A percentile compares a stretch with the other conserved stretches of the same genome.
These are phyloP conservation scores for Malus fusca DNA, from an alignment of 306 rosid species.

Conservation along the genomic window DNA sequence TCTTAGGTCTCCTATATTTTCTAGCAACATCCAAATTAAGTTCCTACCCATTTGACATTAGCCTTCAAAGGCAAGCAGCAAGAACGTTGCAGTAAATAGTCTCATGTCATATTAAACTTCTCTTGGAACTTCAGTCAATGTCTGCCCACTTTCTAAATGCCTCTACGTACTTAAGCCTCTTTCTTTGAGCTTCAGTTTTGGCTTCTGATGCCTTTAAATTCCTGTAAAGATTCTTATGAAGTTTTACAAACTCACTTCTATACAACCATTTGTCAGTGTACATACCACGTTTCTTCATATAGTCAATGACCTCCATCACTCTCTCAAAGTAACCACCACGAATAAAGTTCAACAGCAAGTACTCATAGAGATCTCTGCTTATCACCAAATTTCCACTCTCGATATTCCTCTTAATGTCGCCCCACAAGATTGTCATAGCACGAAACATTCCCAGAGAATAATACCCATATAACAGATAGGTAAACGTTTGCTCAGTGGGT, in stretches of 20 bases:
- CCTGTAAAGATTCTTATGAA: constrained; percentile 68
- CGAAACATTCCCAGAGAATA: constrained; percentile 67
- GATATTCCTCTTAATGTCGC: constrained; percentile 72
- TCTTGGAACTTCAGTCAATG: constrained; percentile 11
- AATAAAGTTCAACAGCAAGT: constrained; percentile 55
- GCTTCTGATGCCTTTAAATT: constrained; percentile 55
- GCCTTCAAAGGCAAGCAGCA: not conserved
- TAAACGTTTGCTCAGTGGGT: constrained; percentile 54
- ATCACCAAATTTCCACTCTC: constrained; percentile 25
- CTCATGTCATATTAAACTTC: not conserved
- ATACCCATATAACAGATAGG: constrained; percentile 42
- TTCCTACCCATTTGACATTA: no score
- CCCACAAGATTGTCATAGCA: constrained; percentile 73
- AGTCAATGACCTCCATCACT: constrained; percentile 66
- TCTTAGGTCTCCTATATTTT: not conserved
- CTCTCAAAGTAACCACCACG: constrained; percentile 83
- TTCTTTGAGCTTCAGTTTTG: constrained; percentile 69
- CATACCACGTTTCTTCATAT: constrained; percentile 29
- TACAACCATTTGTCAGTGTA: constrained; percentile 60
- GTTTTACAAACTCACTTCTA: constrained; percentile 62
- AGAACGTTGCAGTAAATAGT: not conserved
- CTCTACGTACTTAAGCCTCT: constrained; percentile 58
- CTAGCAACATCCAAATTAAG: not conserved
- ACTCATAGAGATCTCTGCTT: constrained; percentile 62
- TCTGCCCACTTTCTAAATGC: constrained; percentile 70